Evolutionary conservation across 2,329 filamentous ascomycete species (phyloP).

Genomic region (Graphilbum fragrans): DNA sequence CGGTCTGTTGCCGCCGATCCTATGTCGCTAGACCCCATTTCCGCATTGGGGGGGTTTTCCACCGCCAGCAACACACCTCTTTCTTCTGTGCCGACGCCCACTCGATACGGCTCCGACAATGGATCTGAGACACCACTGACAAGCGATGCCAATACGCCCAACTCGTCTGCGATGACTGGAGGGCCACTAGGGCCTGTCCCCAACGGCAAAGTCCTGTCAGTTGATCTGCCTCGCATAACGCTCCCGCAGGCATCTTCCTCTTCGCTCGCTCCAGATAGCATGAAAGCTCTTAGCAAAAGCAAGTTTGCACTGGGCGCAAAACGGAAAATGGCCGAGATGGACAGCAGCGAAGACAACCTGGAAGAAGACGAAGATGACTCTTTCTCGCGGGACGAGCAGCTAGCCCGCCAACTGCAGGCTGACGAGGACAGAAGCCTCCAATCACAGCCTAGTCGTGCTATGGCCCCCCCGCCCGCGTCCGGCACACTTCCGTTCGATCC

Average conservation of each 20-base stretch:
- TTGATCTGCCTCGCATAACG: constrained; percentile 17
- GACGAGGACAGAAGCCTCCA: constrained; percentile 19
- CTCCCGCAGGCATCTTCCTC: constrained; percentile 10
- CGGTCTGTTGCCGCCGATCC: background rate
- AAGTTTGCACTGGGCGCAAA: constrained; percentile 33
- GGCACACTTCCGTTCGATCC: no score
- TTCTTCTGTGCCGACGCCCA: constrained; percentile 23
- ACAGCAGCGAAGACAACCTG: constrained; percentile 28
- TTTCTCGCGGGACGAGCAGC: constrained; percentile 27
- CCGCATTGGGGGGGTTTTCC: constrained; percentile 15
- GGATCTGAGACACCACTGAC: constrained; percentile 29
- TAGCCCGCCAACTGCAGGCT: constrained; percentile 45
- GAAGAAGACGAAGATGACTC: constrained; percentile 20
- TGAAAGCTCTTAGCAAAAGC: constrained; percentile 33
- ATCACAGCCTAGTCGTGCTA: no score
- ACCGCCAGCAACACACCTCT: constrained; percentile 16
- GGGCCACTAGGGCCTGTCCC: constrained; percentile 11
- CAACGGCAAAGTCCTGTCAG: constrained; percentile 17
- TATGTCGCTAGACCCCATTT: background rate
- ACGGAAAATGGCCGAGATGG: constrained; percentile 29
- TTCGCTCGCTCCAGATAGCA: constrained; percentile 30
- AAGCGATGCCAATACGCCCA: constrained; percentile 27
- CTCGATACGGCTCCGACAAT: constrained; percentile 20
- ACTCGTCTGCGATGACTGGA: constrained; percentile 12
- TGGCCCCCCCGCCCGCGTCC: no score